Evolutionary conservation across 495 filamentous ascomycete genomes (phyloP).

Genomic region (Pyrenopolyporus hunteri): DNA sequence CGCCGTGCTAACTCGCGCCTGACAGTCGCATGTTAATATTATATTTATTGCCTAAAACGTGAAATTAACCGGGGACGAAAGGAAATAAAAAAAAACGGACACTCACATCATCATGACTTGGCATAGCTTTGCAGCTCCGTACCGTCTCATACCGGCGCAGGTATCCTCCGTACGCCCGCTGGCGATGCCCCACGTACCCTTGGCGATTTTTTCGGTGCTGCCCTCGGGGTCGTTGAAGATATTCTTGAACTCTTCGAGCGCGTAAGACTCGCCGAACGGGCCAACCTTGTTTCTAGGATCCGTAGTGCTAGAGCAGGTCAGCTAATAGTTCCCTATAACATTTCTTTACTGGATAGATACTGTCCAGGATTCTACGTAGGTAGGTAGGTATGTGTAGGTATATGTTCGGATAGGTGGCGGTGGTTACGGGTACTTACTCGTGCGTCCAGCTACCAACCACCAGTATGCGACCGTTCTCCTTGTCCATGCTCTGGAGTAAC

Average conservation of each 20-base stretch:
- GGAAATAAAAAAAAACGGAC: not conserved
- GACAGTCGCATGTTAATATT: not conserved
- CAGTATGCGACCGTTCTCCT: conserved; percentile 49
- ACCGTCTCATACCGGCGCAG: conserved; percentile 43
- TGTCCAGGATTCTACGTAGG: not conserved
- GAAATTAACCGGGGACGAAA: not conserved
- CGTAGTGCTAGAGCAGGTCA: conserved; percentile 24
- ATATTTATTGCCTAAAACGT: not conserved
- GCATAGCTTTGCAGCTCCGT: conserved; percentile 48
- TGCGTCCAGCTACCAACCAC: conserved; percentile 53
- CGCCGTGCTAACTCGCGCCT: conserved; percentile 48
- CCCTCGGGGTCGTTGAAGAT: conserved; percentile 38
- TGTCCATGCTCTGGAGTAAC: conserved; percentile 53
- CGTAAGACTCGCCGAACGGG: conserved; percentile 16
- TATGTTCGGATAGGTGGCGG: not conserved
- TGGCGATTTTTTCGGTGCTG: conserved; percentile 42
- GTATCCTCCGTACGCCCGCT: conserved; percentile 26
- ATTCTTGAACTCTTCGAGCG: conserved; percentile 37
- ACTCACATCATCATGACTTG: conserved; percentile 50
- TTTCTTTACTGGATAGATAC: not conserved
- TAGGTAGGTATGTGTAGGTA: not conserved
- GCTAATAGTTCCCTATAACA: not conserved
- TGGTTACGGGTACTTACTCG: conserved; percentile 37
- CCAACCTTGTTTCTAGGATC: conserved; percentile 34
- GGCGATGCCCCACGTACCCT: conserved; percentile 43